phyloP scores from a whole-genome alignment of 495 filamentous ascomycete species.

The Penicillium crystallinum region DNA sequence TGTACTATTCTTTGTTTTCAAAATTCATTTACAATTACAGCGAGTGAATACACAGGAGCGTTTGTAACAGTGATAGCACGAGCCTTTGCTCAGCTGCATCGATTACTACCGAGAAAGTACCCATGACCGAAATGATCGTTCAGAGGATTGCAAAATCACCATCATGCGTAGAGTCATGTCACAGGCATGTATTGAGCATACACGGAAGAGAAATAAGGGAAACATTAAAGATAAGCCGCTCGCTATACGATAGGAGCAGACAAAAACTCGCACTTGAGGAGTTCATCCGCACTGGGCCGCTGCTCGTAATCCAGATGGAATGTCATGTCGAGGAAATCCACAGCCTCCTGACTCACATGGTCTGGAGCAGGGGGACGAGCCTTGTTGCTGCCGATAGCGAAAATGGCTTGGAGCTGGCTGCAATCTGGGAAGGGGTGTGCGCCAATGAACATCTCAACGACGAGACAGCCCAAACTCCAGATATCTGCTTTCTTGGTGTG shows the following conservation, averaged over 20 bases:
- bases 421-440: slow-evolving; percentile 95
- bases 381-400: slow-evolving; percentile 87
- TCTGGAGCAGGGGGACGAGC: slow-evolving; percentile 88
- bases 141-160: background rate
- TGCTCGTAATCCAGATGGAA: slow-evolving; percentile 94
- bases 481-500: slow-evolving; percentile 99
- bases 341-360: slow-evolving; percentile 78
- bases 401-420: slow-evolving; percentile 95
- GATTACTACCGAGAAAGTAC: background rate
- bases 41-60: slow-evolving; percentile 7
- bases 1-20: slow-evolving; percentile 27
- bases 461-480: slow-evolving; percentile 93
- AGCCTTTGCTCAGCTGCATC: background rate
- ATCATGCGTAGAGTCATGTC: slow-evolving; percentile 17
- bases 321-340: slow-evolving; percentile 77
- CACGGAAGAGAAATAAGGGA: background rate
- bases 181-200: slow-evolving; percentile 4
- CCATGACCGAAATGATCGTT: background rate
- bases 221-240: background rate
- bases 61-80: background rate
- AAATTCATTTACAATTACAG: slow-evolving; percentile 10
- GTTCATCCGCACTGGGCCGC: slow-evolving; percentile 84
- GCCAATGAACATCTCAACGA: slow-evolving; percentile 99
- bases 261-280: slow-evolving; percentile 77
- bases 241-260: slow-evolving; percentile 51